A percentile compares a stretch with the other conserved stretches of the same genome.
Conservation (phyloP, 768 basidiomycete genomes). For the Hericium erinaceus region DNA sequence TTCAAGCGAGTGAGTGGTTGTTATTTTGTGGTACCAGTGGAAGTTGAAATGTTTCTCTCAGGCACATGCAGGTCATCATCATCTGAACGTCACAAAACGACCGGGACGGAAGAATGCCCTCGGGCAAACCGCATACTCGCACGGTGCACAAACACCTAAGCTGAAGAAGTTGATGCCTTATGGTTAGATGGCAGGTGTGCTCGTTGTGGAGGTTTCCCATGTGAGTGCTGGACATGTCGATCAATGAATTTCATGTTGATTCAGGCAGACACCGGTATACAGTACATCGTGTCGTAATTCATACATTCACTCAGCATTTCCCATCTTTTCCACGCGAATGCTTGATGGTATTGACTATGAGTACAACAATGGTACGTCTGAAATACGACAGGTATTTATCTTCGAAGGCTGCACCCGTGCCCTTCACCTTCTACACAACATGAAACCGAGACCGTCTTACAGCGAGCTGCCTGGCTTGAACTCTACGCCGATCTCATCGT, state of each 20-base stretch:
- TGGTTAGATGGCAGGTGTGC: conserved; percentile 26
- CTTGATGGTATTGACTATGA: too few species aligned
- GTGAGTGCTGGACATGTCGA: background rate
- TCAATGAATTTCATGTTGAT: background rate
- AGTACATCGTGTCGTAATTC: background rate
- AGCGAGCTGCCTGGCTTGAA: background rate
- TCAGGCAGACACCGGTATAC: background rate
- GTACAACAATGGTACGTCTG: too few species aligned
- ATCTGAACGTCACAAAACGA: conserved; percentile 63
- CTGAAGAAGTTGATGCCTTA: conserved; percentile 71
- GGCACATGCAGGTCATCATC: conserved; percentile 64
- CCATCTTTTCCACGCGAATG: too few species aligned
- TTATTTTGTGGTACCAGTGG: background rate
- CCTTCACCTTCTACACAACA: background rate
- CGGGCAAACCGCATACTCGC: conserved; percentile 57
- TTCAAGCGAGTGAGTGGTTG: conserved; percentile 63
- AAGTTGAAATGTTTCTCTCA: conserved; percentile 19
- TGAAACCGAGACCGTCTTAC: background rate
- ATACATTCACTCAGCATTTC: background rate
- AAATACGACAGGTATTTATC: too few species aligned
- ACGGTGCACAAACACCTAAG: conserved; percentile 50
- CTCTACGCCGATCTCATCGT: conserved; percentile 16
- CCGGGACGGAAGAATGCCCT: conserved; percentile 59
- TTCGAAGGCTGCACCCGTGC: too few species aligned
- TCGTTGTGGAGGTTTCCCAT: background rate